These are phyloP conservation scores for Ilyonectria sp. DNA, from an alignment of 2,329 filamentous ascomycete genomes.

Conservation along the genomic window DNA sequence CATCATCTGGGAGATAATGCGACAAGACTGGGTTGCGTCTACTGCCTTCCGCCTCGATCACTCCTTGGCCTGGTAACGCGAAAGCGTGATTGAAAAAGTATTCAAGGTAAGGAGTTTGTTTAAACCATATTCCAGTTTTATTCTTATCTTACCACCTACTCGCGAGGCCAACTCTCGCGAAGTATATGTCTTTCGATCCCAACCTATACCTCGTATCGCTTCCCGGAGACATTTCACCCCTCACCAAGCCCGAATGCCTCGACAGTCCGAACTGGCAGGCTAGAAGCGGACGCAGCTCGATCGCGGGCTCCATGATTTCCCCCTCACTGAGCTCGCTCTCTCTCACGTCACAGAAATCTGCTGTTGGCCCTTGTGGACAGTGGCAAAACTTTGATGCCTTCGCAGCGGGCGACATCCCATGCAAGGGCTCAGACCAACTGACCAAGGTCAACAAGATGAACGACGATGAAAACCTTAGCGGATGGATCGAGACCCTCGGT, in stretches of 20 bases:
- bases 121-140: no score
- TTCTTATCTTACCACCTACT: no score
- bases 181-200: no score
- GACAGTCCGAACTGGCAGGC: slow-evolving; percentile 66
- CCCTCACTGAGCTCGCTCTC: slow-evolving; percentile 78
- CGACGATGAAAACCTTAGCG: slow-evolving; percentile 76
- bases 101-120: no score
- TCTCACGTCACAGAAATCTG: slow-evolving; percentile 69
- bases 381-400: slow-evolving; percentile 74
- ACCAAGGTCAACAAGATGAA: slow-evolving; percentile 69
- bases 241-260: slow-evolving; percentile 66
- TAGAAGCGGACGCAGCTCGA: slow-evolving; percentile 70
- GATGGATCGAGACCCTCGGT: slow-evolving; percentile 92
- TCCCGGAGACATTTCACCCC: slow-evolving; percentile 75
- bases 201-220: slow-evolving; percentile 84
- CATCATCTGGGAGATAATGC: no score
- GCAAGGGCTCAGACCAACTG: slow-evolving; percentile 67
- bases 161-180: no score
- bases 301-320: slow-evolving; percentile 74
- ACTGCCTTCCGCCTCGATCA: no score
- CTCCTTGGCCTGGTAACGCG: no score
- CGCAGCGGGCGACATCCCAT: slow-evolving; percentile 63
- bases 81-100: no score
- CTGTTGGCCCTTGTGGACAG: slow-evolving; percentile 56
- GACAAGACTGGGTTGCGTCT: no score